Percentiles rank a stretch among this genome's conserved stretches.
These are phyloP conservation scores for Penicillium ochrochloron DNA, from an alignment of 495 filamentous ascomycete genomes.

Conservation along the genomic window DNA sequence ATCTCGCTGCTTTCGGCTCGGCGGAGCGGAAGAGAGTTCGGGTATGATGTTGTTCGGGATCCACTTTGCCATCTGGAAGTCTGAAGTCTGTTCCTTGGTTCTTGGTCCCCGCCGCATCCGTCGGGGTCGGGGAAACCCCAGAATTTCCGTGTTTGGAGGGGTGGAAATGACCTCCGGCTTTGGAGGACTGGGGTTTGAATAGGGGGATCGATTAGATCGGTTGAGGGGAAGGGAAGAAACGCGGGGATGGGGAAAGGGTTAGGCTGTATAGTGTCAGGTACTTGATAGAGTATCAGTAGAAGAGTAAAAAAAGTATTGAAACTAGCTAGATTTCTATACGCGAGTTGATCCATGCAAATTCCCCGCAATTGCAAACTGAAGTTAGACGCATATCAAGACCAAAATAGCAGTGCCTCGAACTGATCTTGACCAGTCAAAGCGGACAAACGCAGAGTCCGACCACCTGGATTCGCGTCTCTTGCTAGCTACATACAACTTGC, in stretches of 20 bases:
- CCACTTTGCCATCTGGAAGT: background rate
- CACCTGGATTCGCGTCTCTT: background rate
- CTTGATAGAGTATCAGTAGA: background rate
- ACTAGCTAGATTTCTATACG: background rate
- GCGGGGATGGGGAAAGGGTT: background rate
- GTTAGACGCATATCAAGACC: conserved; percentile 1
- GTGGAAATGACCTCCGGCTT: background rate
- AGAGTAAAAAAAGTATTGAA: too few relatives aligned
- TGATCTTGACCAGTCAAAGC: background rate
- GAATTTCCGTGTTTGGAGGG: background rate
- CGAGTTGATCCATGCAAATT: background rate
- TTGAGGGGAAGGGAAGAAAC: background rate
- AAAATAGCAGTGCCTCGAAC: background rate
- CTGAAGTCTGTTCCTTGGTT: background rate
- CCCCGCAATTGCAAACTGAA: background rate
- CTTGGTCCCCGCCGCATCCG: background rate
- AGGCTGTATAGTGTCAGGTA: background rate
- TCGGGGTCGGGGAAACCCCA: conserved; percentile 6
- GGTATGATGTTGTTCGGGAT: conserved; percentile 13
- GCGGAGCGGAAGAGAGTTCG: conserved; percentile 22
- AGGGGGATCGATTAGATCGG: background rate
- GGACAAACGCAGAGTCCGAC: background rate
- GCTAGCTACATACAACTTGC: background rate
- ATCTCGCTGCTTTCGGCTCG: conserved; percentile 20
- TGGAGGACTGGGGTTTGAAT: background rate